Conservation (phyloP, 1,139 yeast genomes). For the Debaryomycetaceae sp. region DNA sequence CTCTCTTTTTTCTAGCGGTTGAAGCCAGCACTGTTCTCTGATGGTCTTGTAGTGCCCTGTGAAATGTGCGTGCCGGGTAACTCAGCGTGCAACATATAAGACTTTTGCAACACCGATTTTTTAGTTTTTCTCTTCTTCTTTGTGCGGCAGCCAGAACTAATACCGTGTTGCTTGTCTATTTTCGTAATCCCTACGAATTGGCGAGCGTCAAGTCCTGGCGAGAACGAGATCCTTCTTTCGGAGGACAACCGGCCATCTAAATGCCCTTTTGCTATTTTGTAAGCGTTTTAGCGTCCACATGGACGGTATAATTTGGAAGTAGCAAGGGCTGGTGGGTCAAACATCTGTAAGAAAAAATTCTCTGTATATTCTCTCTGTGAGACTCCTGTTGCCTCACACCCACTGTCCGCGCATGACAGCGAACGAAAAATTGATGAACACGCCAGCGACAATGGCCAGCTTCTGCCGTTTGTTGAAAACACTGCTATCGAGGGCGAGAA, state of each 20-base stretch:
- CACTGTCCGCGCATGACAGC: slow-evolving; percentile 52
- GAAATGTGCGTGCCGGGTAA: too few species aligned
- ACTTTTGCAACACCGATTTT: background rate
- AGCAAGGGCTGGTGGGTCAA: slow-evolving; percentile 52
- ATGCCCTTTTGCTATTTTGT: slow-evolving; percentile 40
- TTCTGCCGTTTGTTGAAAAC: slow-evolving; percentile 55
- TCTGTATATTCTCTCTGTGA: background rate
- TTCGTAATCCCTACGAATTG: slow-evolving; percentile 47
- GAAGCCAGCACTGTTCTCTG: too few species aligned
- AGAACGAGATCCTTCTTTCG: slow-evolving; percentile 34
- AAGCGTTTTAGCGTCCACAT: slow-evolving; percentile 13
- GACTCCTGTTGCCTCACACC: slow-evolving; percentile 20
- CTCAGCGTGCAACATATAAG: slow-evolving; percentile 2
- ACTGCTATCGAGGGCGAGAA: slow-evolving; percentile 52
- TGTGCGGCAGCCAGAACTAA: slow-evolving; percentile 57
- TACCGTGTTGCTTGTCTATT: slow-evolving; percentile 56
- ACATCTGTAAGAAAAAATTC: slow-evolving; percentile 20
- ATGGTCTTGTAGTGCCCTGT: too few species aligned
- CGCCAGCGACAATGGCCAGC: slow-evolving; percentile 61
- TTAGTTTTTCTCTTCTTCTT: slow-evolving; percentile 24
- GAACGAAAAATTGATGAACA: slow-evolving; percentile 53
- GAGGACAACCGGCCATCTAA: slow-evolving; percentile 44
- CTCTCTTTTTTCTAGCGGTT: too few species aligned
- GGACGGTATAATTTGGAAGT: slow-evolving; percentile 17
- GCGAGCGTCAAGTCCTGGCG: slow-evolving; percentile 58